These are phyloP conservation scores for Yamadazyma phyllophila DNA, from an alignment of 805 yeast genomes.

Conservation along the genomic window DNA sequence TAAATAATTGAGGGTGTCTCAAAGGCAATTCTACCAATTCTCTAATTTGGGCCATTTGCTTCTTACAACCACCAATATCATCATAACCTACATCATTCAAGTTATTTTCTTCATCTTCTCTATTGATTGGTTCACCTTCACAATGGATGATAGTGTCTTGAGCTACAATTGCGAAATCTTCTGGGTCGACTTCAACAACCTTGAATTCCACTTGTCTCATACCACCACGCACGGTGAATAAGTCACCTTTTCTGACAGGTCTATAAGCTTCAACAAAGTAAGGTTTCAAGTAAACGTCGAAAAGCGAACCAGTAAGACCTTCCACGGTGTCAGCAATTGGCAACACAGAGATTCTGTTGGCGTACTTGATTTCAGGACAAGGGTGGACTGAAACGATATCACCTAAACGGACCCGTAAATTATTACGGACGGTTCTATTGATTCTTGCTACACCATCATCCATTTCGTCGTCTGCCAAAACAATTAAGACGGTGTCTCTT, in stretches of 20 bases:
- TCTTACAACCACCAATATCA: slow-evolving; percentile 98
- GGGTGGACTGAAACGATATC: slow-evolving; percentile 90
- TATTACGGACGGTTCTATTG: slow-evolving; percentile 94
- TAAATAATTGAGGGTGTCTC: slow-evolving; percentile 97
- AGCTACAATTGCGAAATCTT: slow-evolving; percentile 95
- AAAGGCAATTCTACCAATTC: slow-evolving; percentile 97
- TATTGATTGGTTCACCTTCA: slow-evolving; percentile 97
- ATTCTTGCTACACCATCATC: slow-evolving; percentile 93
- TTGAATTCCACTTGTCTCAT: slow-evolving; percentile 99
- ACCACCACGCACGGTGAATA: slow-evolving; percentile 95
- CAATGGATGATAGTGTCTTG: slow-evolving; percentile 98
- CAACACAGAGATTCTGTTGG: slow-evolving; percentile 87
- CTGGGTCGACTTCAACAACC: slow-evolving; percentile 97
- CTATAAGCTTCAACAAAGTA: slow-evolving; percentile 98
- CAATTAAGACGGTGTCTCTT: slow-evolving; percentile 95
- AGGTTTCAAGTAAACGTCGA: slow-evolving; percentile 95
- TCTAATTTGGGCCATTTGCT: slow-evolving; percentile 99
- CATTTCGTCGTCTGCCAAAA: slow-evolving; percentile 92
- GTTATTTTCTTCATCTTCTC: slow-evolving; percentile 97
- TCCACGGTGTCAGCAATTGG: slow-evolving; percentile 98
- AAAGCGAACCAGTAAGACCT: slow-evolving; percentile 94
- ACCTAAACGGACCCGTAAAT: slow-evolving; percentile 89
- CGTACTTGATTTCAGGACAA: slow-evolving; percentile 97
- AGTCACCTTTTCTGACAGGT: slow-evolving; percentile 97
- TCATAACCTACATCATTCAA: slow-evolving; percentile 97